These are phyloP conservation scores for Hyphodiscus hymeniophilus DNA, from an alignment of 495 filamentous ascomycete species.

Conservation along the genomic window DNA sequence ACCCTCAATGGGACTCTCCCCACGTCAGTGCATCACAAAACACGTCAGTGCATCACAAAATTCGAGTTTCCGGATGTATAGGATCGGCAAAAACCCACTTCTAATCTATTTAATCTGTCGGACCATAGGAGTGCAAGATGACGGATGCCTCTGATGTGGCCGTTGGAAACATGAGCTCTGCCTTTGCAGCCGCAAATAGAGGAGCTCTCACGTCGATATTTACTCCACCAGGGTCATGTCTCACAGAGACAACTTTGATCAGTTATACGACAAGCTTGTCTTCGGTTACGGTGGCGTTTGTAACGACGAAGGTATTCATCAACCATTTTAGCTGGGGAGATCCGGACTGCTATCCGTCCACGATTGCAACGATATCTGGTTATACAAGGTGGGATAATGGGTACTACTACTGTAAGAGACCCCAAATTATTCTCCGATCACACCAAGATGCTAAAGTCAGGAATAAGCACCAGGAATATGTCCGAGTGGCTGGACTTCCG, in stretches of 20 bases:
- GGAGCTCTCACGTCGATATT: slow-evolving; percentile 11
- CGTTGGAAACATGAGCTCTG: no score
- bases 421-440: background rate
- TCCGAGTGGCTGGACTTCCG: slow-evolving; percentile 10
- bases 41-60: no score
- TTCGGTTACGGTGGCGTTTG: background rate
- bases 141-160: no score
- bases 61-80: no score
- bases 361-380: slow-evolving; percentile 4
- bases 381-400: slow-evolving; percentile 6
- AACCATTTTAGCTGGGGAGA: slow-evolving; percentile 14
- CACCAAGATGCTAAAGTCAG: background rate
- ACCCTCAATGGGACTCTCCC: no score
- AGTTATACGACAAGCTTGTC: slow-evolving; percentile 1
- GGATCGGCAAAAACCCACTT: no score
- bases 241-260: slow-evolving; percentile 4
- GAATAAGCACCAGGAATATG: slow-evolving; percentile 6
- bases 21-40: no score
- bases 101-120: no score
- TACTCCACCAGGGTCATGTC: slow-evolving; percentile 10
- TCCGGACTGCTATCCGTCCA: slow-evolving; percentile 9
- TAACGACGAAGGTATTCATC: slow-evolving; percentile 7
- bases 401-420: slow-evolving; percentile 10
- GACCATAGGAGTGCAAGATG: no score
- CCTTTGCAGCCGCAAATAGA: slow-evolving; percentile 7